Percentiles rank a stretch among this genome's conserved stretches.
These are phyloP conservation scores for Pneumocystis canis DNA, from an alignment of 1,139 yeast genomes.

Conservation along the genomic window DNA sequence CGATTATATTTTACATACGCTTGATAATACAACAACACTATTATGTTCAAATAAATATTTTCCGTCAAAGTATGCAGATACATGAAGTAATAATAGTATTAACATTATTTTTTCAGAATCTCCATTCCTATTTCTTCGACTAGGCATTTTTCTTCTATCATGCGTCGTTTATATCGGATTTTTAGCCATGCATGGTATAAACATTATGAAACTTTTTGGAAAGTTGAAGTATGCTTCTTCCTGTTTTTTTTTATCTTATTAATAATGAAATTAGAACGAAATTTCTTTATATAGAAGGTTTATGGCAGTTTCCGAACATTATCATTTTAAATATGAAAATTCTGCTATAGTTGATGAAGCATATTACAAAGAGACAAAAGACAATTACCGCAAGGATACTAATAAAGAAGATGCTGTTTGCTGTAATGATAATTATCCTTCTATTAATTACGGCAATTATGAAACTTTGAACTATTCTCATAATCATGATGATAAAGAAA, in stretches of 20 bases:
- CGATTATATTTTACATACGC: constrained; percentile 5
- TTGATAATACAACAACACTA: constrained; percentile 2
- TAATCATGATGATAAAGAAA: background rate
- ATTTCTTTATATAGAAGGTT: background rate
- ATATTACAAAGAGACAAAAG: background rate
- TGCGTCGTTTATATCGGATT: constrained; percentile 6
- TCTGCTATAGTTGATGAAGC: background rate
- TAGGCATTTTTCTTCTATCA: background rate
- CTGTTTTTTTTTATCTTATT: background rate
- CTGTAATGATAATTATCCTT: background rate
- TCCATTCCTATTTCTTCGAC: constrained; percentile 1
- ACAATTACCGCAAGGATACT: background rate
- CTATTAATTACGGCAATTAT: background rate
- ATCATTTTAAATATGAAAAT: background rate
- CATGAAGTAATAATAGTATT: background rate
- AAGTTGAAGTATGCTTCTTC: background rate
- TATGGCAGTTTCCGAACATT: constrained; percentile 1
- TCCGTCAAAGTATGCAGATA: background rate
- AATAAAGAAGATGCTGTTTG: background rate
- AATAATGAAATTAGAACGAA: background rate
- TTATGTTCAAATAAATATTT: background rate
- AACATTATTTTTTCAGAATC: background rate
- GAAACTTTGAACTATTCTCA: background rate
- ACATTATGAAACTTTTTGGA: constrained; percentile 2
- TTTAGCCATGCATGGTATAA: constrained; percentile 7